Base-by-base conservation (phyloP, 345 rosid species). In the Adansonia digitata region DNA sequence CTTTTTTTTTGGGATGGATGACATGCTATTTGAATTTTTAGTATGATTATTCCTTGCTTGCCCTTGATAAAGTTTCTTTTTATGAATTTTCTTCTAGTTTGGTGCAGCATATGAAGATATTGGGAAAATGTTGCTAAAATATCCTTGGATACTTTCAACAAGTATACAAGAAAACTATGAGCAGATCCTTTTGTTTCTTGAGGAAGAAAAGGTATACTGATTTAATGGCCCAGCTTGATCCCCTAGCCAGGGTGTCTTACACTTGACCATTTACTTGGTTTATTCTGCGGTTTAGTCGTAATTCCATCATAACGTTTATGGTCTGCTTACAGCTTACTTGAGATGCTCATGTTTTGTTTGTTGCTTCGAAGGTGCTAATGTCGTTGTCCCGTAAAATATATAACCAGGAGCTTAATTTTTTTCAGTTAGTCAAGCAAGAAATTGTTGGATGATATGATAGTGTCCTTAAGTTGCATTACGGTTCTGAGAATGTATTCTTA, bases 121-220 rank as follows among this genome's bases (percentile, higher is more conserved):
- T 68, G 92, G 91, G 31, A 87, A 85, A 80, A 75, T 94, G 74
- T 71, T 94, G 81, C 26, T 84, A 43, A 92, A 91, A 76, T 92
- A 91, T 85, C 98, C 97, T 12, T 92, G 97, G 97, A 80, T 94
- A 64, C 88, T 92, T 67, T 91, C 95, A 26, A 48, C 87, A 0
- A 82, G 92, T 74, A 74, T 92, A 75, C 94, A 85, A 81, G 84
- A 84, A 62, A 90, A 94, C 66, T 88, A 85, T 27, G 71, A 84
- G 17, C 81, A 81, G 59, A 81, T 92, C 11, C 64, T 86, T 79
- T 82, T 80, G 18, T 78, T 85, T 53, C 81, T 89, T 74, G 78
- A 85, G 61, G 79, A 75, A 83, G 87, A 88, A 83, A 89, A 86
- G 89, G 98, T 94, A 88, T 61, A 51, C 17, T 65, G 72, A 27